These are phyloP conservation scores for Russula vinacea DNA, from an alignment of 768 basidiomycete species.

Conservation along the genomic window DNA sequence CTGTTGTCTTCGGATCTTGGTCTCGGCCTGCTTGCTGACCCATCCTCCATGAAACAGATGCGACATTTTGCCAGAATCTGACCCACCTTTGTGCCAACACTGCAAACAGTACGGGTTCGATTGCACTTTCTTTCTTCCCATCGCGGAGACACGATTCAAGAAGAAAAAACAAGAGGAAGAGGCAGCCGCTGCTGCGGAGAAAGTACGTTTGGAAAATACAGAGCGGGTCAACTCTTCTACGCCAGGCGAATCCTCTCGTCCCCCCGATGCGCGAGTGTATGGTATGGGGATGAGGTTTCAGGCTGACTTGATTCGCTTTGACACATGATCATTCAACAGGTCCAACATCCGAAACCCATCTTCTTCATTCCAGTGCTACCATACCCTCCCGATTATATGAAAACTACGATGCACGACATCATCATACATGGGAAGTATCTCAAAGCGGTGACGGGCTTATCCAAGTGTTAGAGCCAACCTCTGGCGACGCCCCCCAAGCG, in stretches of 20 bases:
- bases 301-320: background rate
- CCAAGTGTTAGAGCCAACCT: constrained; percentile 62
- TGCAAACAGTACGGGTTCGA: constrained; percentile 93
- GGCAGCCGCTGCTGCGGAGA: constrained; percentile 35
- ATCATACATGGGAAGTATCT: constrained; percentile 84
- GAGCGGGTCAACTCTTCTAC: constrained; percentile 42
- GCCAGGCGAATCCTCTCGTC: constrained; percentile 47
- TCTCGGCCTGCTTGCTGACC: constrained; percentile 26
- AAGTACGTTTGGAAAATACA: constrained; percentile 39
- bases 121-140: constrained; percentile 97
- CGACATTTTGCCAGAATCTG: constrained; percentile 76
- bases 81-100: constrained; percentile 84
- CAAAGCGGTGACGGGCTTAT: constrained; percentile 86
- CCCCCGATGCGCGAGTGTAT: constrained; percentile 58
- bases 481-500: constrained; percentile 52
- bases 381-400: constrained; percentile 85
- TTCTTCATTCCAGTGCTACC: constrained; percentile 85
- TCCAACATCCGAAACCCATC: constrained; percentile 80
- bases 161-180: constrained; percentile 87
- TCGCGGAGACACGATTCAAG: constrained; percentile 98
- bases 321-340: constrained; percentile 45
- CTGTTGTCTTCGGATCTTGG: background rate
- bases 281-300: constrained; percentile 35
- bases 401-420: constrained; percentile 81
- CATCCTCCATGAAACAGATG: constrained; percentile 47